Evolutionary conservation across 495 filamentous ascomycete species (phyloP).

Genomic region (Pseudevernia furfuracea): DNA sequence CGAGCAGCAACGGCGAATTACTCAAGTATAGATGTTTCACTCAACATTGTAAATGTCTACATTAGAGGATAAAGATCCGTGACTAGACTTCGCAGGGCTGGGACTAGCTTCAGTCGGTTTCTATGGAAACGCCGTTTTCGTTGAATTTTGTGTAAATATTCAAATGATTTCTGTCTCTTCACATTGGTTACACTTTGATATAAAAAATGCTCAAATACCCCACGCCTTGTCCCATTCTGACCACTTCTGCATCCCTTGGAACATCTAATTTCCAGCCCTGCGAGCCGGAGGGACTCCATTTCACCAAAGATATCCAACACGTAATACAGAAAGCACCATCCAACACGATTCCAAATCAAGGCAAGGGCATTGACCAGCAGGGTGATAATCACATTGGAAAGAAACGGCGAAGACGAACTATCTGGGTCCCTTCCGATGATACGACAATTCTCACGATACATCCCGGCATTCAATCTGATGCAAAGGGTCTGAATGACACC

Average conservation of each 20-base stretch:
- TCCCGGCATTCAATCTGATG: constrained; percentile 41
- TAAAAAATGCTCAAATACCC: constrained; percentile 11
- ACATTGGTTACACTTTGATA: neutral
- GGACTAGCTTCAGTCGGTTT: neutral
- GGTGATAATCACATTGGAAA: constrained; percentile 24
- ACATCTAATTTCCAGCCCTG: neutral
- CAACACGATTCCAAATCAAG: neutral
- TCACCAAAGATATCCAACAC: constrained; percentile 1
- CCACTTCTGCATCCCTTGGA: neutral
- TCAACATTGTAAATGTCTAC: too few relatives aligned
- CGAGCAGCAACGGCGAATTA: neutral
- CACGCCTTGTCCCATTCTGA: constrained; percentile 3
- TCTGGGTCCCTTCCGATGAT: constrained; percentile 40
- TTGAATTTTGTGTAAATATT: too few relatives aligned
- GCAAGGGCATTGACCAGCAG: neutral
- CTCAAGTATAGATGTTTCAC: neutral
- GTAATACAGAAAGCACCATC: neutral
- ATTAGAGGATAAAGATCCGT: too few relatives aligned
- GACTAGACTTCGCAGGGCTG: too few relatives aligned
- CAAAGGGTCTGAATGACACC: neutral
- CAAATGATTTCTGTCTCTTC: neutral
- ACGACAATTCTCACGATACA: constrained; percentile 34
- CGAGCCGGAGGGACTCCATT: constrained; percentile 4
- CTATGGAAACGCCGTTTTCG: neutral
- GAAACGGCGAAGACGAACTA: constrained; percentile 33